Evolutionary conservation across 2,329 filamentous ascomycete genomes (phyloP).

Genomic region (Epichloe uncinata): DNA sequence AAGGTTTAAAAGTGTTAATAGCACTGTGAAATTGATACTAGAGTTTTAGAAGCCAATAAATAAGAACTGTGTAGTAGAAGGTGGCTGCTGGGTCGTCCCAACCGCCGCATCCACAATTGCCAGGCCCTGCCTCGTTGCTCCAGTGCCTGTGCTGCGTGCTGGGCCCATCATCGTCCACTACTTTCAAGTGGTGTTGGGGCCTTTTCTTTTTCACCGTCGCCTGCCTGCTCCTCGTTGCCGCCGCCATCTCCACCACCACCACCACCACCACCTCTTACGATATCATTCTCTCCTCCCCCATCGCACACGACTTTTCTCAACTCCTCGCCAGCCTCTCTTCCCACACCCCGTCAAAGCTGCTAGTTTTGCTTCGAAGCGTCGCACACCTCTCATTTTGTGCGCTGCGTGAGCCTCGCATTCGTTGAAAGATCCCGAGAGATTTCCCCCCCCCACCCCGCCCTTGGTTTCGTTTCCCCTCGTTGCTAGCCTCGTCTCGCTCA

Average conservation of each 20-base stretch:
- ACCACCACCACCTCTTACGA: slow-evolving; percentile 1
- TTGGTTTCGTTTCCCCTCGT: slow-evolving; percentile 18
- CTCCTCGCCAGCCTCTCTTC: neutral
- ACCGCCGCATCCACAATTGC: neutral
- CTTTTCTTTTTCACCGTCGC: neutral
- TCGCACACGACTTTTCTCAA: slow-evolving; percentile 2
- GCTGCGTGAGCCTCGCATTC: slow-evolving; percentile 13
- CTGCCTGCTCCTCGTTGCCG: neutral
- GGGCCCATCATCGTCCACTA: too few relatives aligned
- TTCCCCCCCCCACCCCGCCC: slow-evolving; percentile 15
- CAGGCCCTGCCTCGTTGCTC: neutral
- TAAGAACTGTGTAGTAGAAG: too few relatives aligned
- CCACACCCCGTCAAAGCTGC: neutral
- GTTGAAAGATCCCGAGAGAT: slow-evolving; percentile 9
- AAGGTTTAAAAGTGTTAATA: too few relatives aligned
- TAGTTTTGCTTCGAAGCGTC: slow-evolving; percentile 9
- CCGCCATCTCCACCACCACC: neutral
- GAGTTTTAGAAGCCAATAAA: too few relatives aligned
- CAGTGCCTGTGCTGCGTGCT: too few relatives aligned
- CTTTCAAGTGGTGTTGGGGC: neutral
- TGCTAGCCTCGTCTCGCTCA: slow-evolving; percentile 20
- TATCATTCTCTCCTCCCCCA: slow-evolving; percentile 4
- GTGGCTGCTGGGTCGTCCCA: neutral
- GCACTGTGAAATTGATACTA: too few relatives aligned
- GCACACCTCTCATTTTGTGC: slow-evolving; percentile 13